Conservation (phyloP, 1,284 basidiomycete genomes). For the Vanrija sp. region DNA sequence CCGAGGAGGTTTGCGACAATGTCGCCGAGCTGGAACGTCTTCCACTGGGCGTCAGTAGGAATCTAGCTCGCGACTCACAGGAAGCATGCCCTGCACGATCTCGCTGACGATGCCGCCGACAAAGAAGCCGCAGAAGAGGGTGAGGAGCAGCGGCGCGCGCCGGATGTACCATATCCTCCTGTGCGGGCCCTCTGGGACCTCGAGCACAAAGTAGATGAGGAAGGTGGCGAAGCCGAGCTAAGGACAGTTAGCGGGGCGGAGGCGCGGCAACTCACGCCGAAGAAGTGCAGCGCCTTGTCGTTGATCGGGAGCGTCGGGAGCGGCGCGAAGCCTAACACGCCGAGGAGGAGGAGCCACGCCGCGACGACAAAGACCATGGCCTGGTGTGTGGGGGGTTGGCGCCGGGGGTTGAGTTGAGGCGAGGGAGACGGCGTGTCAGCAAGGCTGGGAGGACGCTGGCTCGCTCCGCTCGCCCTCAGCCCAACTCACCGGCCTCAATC, state of each 20-base stretch:
- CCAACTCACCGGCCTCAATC: constrained; percentile 39
- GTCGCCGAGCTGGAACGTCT: constrained; percentile 46
- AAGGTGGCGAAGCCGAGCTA: constrained; percentile 48
- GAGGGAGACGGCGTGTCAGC: not conserved
- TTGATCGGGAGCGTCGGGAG: constrained; percentile 43
- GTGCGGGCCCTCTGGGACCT: constrained; percentile 45
- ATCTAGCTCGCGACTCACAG: constrained; percentile 28
- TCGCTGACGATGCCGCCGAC: constrained; percentile 45
- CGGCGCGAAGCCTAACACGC: constrained; percentile 44
- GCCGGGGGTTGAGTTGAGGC: not conserved
- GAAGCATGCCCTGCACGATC: constrained; percentile 43
- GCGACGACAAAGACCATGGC: constrained; percentile 43
- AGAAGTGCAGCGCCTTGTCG: constrained; percentile 49
- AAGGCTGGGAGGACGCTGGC: not conserved
- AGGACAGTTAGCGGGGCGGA: not conserved
- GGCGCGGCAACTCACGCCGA: constrained; percentile 33
- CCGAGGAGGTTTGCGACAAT: constrained; percentile 47
- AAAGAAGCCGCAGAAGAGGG: constrained; percentile 37
- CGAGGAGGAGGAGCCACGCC: constrained; percentile 44
- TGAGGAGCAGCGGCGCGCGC: constrained; percentile 42
- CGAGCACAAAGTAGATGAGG: constrained; percentile 44
- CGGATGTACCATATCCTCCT: constrained; percentile 47
- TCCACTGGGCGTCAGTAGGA: constrained; percentile 29
- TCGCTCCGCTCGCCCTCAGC: not conserved
- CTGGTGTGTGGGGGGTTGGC: too few relatives aligned